A percentile compares a stretch with the other conserved stretches of the same genome.
Evolutionary conservation across 768 basidiomycete genomes (phyloP).

Genomic region (Boletus edulis): DNA sequence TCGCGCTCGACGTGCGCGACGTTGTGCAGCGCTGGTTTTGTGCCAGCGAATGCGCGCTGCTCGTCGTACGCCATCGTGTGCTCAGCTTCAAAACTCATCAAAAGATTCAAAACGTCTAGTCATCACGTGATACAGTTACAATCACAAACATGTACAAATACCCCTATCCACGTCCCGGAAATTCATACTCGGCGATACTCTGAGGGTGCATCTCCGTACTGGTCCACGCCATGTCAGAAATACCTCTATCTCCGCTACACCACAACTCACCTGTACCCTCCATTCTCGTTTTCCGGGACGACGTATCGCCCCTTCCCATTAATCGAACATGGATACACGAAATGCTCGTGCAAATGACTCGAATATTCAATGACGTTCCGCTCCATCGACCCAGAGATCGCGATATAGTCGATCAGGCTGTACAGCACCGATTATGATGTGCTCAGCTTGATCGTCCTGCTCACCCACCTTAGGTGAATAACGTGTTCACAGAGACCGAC

Average conservation of each 20-base stretch:
- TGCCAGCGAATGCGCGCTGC: constrained; percentile 7
- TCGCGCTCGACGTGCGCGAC: constrained; percentile 15
- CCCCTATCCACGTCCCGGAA: constrained; percentile 42
- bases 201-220: constrained; percentile 81
- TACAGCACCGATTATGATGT: constrained; percentile 11
- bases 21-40: constrained; percentile 7
- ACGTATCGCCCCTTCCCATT: constrained; percentile 83
- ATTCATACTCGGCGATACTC: constrained; percentile 71
- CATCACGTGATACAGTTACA: constrained; percentile 12
- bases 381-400: constrained; percentile 71
- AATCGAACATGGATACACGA: constrained; percentile 71
- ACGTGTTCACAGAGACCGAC: constrained; percentile 93
- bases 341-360: constrained; percentile 89
- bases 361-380: constrained; percentile 87
- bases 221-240: not conserved
- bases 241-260: not conserved
- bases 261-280: constrained; percentile 57
- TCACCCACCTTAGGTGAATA: constrained; percentile 67
- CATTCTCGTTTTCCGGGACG: constrained; percentile 66
- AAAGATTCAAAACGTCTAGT: constrained; percentile 4
- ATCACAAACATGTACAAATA: constrained; percentile 20
- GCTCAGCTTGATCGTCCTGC: not conserved
- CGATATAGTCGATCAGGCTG: constrained; percentile 89
- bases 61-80: constrained; percentile 25
- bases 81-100: constrained; percentile 5